These are phyloP conservation scores for Arthrobotrys musiformis DNA, from an alignment of 2,329 filamentous ascomycete species.

Conservation along the genomic window DNA sequence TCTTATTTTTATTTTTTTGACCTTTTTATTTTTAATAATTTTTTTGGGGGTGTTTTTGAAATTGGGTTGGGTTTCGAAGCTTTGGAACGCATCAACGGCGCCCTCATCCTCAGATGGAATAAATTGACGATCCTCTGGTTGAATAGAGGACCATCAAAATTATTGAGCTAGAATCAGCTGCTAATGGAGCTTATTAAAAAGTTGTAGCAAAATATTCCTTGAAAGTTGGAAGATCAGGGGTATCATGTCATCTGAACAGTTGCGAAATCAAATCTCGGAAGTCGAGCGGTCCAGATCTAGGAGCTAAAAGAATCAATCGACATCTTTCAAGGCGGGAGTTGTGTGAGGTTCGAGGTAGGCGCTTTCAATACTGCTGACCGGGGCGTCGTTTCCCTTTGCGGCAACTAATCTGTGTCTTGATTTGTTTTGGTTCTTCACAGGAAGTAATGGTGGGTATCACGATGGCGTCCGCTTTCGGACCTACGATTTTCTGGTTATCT, in stretches of 20 bases:
- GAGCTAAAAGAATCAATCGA: neutral
- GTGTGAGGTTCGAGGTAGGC: neutral
- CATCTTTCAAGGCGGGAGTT: neutral
- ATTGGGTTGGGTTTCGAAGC: neutral
- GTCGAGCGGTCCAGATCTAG: neutral
- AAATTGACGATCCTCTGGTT: neutral
- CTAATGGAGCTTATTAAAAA: neutral
- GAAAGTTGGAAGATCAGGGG: slow-evolving; percentile 10
- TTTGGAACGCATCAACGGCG: neutral
- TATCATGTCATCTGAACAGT: slow-evolving; percentile 22
- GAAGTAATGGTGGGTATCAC: slow-evolving; percentile 13
- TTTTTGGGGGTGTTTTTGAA: neutral
- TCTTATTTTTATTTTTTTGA: neutral
- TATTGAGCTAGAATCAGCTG: neutral
- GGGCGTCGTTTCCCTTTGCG: slow-evolving; percentile 10
- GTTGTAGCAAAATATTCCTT: neutral
- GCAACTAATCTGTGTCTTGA: neutral
- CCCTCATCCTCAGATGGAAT: slow-evolving; percentile 5
- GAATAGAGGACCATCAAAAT: neutral
- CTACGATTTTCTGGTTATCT: neutral
- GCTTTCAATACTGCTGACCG: neutral
- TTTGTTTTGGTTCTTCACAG: slow-evolving; percentile 2
- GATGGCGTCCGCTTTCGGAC: neutral
- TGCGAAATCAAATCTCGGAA: neutral
- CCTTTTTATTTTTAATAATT: slow-evolving; percentile 7